Conservation (phyloP, 495 filamentous ascomycete genomes). For the Bacidia gigantensis region DNA sequence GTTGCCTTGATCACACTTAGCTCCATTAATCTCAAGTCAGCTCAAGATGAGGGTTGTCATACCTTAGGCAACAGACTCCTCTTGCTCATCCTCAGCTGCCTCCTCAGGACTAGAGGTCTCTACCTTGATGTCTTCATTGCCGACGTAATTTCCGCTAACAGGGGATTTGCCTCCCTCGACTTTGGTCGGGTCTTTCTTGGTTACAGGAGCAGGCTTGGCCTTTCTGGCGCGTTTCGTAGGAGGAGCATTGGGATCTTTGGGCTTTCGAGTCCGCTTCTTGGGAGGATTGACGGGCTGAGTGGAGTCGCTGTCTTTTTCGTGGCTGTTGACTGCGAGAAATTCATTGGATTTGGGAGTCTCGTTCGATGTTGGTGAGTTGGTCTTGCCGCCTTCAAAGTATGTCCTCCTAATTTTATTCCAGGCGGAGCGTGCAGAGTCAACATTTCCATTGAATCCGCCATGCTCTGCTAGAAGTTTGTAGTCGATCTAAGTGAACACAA, state of each 20-base stretch:
- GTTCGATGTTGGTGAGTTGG: not conserved
- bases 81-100: not conserved
- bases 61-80: not conserved
- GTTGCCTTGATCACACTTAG: too few relatives aligned
- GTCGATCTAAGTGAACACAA: slow-evolving; percentile 32
- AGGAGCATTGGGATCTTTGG: slow-evolving; percentile 1
- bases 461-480: slow-evolving; percentile 23
- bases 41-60: not conserved
- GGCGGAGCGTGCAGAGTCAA: slow-evolving; percentile 20
- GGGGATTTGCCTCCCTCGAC: not conserved
- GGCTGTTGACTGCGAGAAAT: not conserved
- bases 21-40: too few relatives aligned
- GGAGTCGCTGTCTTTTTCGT: not conserved
- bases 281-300: not conserved
- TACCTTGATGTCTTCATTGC: not conserved
- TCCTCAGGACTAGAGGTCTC: not conserved
- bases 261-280: slow-evolving; percentile 1
- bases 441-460: slow-evolving; percentile 26
- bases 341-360: not conserved
- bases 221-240: slow-evolving; percentile 7
- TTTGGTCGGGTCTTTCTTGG: not conserved
- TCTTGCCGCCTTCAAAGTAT: slow-evolving; percentile 8
- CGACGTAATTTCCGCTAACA: not conserved
- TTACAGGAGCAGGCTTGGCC: not conserved
- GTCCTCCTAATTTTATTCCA: slow-evolving; percentile 23